phyloP scores from a whole-genome alignment of 805 yeast species.

The Ogataea saltuana region DNA sequence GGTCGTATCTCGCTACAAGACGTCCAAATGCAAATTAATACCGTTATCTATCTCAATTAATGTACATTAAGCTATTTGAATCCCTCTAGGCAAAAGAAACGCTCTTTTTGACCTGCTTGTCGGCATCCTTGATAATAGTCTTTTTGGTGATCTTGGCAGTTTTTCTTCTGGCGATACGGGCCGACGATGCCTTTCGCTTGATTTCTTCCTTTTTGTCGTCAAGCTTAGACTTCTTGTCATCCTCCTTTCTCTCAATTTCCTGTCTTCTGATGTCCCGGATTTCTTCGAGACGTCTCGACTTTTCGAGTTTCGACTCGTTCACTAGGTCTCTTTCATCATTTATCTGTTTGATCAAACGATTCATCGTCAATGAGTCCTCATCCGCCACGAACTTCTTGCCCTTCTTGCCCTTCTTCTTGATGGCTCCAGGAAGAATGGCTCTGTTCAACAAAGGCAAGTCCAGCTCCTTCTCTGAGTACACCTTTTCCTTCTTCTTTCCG shows the following conservation, averaged over 20 bases:
- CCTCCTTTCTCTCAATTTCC: slow-evolving; percentile 85
- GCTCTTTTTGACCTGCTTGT: slow-evolving; percentile 33
- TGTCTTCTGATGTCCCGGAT: slow-evolving; percentile 81
- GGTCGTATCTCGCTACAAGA: slow-evolving; percentile 14
- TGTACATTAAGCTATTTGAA: slow-evolving; percentile 8
- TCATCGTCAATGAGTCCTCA: slow-evolving; percentile 59
- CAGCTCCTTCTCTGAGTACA: slow-evolving; percentile 74
- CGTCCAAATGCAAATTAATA: background rate
- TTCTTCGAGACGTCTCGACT: slow-evolving; percentile 85
- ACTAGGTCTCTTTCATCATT: slow-evolving; percentile 78
- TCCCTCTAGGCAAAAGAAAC: slow-evolving; percentile 49
- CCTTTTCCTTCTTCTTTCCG: slow-evolving; percentile 59
- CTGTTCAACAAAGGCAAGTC: slow-evolving; percentile 78
- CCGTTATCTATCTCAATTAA: background rate
- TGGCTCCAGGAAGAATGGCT: slow-evolving; percentile 81
- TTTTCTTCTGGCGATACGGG: slow-evolving; percentile 71
- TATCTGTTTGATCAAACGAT: slow-evolving; percentile 73
- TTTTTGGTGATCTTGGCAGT: slow-evolving; percentile 36
- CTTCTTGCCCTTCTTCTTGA: slow-evolving; percentile 78
- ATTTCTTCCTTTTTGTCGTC: slow-evolving; percentile 79
- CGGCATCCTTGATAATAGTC: slow-evolving; percentile 25
- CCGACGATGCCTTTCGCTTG: slow-evolving; percentile 67
- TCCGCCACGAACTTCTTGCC: slow-evolving; percentile 80
- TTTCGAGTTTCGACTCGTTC: slow-evolving; percentile 87
- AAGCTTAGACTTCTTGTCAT: slow-evolving; percentile 62